Evolutionary conservation across 805 yeast species (phyloP).

Genomic region (Metschnikowia picachoensis): DNA sequence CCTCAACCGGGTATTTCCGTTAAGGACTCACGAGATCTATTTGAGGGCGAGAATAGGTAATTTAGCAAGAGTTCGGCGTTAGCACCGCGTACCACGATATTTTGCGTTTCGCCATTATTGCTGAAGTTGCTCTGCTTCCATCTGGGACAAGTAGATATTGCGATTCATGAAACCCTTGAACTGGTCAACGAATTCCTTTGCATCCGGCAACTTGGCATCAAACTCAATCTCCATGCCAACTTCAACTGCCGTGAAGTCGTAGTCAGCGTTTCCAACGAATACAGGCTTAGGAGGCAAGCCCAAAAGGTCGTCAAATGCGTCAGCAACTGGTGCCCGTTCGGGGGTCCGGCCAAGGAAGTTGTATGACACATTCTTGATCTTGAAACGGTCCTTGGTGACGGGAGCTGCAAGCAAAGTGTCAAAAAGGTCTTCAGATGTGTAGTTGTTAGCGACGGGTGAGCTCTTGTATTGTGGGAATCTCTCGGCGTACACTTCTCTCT

Average conservation of each 20-base stretch:
- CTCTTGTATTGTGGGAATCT: slow-evolving; percentile 36
- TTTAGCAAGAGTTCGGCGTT: no score
- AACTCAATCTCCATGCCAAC: slow-evolving; percentile 34
- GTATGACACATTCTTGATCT: slow-evolving; percentile 28
- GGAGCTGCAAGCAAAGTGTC: slow-evolving; percentile 38
- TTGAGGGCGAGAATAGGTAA: no score
- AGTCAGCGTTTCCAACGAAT: slow-evolving; percentile 3
- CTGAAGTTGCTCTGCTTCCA: no score
- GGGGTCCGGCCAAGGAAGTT: slow-evolving; percentile 17
- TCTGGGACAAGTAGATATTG: neutral
- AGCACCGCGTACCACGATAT: no score
- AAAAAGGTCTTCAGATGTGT: slow-evolving; percentile 27
- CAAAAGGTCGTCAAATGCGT: slow-evolving; percentile 33
- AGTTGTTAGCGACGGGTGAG: slow-evolving; percentile 27
- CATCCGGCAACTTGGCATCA: slow-evolving; percentile 31
- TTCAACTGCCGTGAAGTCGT: slow-evolving; percentile 18
- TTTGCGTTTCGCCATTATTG: no score
- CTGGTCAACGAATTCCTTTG: slow-evolving; percentile 32
- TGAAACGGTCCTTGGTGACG: slow-evolving; percentile 33
- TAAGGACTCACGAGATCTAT: no score
- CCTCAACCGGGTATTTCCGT: no score
- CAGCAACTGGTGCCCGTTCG: neutral
- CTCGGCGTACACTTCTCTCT: slow-evolving; percentile 28
- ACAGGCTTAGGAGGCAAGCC: slow-evolving; percentile 19
- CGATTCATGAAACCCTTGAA: slow-evolving; percentile 25